Evolutionary conservation across 352 stramenopile genomes (phyloP).

Genomic region (Globisporangium lucens): DNA sequence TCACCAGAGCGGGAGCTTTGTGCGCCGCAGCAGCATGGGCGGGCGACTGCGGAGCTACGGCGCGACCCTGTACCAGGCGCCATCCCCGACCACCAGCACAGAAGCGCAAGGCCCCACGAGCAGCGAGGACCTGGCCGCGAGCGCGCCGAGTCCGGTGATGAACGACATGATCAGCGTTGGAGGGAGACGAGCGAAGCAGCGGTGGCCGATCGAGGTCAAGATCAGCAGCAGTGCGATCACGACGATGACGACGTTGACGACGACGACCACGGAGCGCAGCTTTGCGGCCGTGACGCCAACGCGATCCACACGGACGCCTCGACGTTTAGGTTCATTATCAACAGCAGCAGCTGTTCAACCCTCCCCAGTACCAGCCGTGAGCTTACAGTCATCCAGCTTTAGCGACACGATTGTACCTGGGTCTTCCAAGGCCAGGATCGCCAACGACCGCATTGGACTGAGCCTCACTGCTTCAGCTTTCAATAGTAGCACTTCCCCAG

Average conservation of each 20-base stretch:
- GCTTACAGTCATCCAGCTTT: not conserved
- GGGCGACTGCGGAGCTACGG: slow-evolving; percentile 13
- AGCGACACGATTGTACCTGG: not conserved
- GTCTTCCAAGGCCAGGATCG: not conserved
- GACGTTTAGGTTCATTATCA: not conserved
- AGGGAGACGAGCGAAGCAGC: not conserved
- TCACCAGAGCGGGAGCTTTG: not conserved
- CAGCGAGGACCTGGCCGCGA: not conserved
- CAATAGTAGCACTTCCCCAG: not conserved
- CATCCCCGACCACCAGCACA: not conserved
- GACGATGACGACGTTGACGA: not conserved
- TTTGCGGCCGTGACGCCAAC: not conserved
- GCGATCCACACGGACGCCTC: not conserved
- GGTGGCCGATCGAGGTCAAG: not conserved
- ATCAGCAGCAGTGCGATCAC: not conserved
- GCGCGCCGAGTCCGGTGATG: slow-evolving; percentile 10
- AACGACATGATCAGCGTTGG: slow-evolving; percentile 13
- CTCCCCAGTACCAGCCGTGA: not conserved
- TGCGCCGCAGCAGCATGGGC: slow-evolving; percentile 13
- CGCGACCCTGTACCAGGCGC: slow-evolving; percentile 4
- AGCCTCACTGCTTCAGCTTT: not conserved
- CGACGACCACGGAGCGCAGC: not conserved
- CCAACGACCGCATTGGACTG: not conserved
- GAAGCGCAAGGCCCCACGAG: not conserved
- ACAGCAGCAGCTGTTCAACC: not conserved